Evolutionary conservation across 1,139 yeast genomes (phyloP).

Genomic region (Trichomonascaceae sp.): DNA sequence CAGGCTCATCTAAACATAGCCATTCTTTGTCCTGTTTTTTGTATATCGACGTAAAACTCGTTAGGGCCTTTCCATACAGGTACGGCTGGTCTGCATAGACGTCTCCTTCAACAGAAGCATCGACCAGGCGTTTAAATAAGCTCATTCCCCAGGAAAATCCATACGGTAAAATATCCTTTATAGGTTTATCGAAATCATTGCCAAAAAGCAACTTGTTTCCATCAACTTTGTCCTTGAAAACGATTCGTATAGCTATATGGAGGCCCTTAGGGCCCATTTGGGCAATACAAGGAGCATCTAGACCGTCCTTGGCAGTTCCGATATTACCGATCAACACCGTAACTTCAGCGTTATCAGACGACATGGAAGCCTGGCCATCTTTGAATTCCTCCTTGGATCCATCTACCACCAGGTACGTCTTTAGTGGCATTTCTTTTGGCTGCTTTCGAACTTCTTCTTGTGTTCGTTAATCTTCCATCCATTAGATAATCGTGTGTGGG

Average conservation of each 20-base stretch:
- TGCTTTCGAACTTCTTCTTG: neutral
- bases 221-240: conserved; percentile 34
- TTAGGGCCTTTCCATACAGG: conserved; percentile 56
- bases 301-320: neutral
- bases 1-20: conserved; percentile 10
- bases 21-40: conserved; percentile 7
- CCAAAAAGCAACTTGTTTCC: conserved; percentile 59
- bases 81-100: conserved; percentile 53
- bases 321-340: conserved; percentile 3
- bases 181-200: conserved; percentile 59
- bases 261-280: conserved; percentile 14
- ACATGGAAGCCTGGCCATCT: neutral
- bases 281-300: conserved; percentile 3
- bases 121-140: conserved; percentile 42
- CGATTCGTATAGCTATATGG: conserved; percentile 26
- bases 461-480: neutral
- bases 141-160: conserved; percentile 49
- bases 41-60: conserved; percentile 44
- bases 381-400: neutral
- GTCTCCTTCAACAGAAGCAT: conserved; percentile 61
- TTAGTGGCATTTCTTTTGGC: neutral
- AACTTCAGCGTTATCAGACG: neutral
- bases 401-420: neutral
- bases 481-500: neutral
- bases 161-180: conserved; percentile 56